phyloP scores from a whole-genome alignment of 768 basidiomycete genomes.

The Chlorophyllum brunneum region DNA sequence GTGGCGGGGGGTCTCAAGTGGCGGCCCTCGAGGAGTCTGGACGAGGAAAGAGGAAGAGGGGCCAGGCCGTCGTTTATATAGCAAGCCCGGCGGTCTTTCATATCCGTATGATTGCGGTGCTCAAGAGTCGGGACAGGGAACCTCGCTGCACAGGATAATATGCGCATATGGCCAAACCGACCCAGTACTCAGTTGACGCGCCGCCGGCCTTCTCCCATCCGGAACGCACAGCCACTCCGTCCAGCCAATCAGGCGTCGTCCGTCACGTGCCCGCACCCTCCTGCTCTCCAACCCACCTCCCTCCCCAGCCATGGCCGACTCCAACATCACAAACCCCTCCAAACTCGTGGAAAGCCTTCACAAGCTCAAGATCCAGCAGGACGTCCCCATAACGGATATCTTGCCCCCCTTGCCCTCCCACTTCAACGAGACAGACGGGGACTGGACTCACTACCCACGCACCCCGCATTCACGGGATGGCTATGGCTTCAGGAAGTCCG shows the following conservation, averaged over 20 bases:
- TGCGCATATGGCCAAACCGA: conserved; percentile 43
- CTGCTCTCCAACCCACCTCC: not conserved
- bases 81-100: conserved; percentile 43
- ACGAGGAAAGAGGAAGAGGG: conserved; percentile 19
- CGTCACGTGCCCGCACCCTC: conserved; percentile 5
- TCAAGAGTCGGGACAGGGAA: conserved; percentile 23
- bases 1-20: conserved; percentile 24
- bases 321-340: conserved; percentile 14
- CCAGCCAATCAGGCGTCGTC: not conserved
- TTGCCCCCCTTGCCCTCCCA: conserved; percentile 12
- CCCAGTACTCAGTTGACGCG: conserved; percentile 27
- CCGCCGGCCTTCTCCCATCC: conserved; percentile 7
- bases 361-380: conserved; percentile 37
- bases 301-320: not conserved
- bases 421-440: conserved; percentile 9
- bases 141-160: conserved; percentile 31
- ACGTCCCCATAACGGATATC: conserved; percentile 10
- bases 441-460: conserved; percentile 11
- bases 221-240: conserved; percentile 10
- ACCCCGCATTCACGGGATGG: conserved; percentile 57
- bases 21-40: conserved; percentile 19
- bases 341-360: conserved; percentile 44
- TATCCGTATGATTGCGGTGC: conserved; percentile 45
- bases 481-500: conserved; percentile 80
- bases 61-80: conserved; percentile 35